Evolutionary conservation across 2,329 filamentous ascomycete genomes (phyloP), one percentile per base, ranked within the genome.

Genomic region (Plectosphaerella plurivora): DNA sequence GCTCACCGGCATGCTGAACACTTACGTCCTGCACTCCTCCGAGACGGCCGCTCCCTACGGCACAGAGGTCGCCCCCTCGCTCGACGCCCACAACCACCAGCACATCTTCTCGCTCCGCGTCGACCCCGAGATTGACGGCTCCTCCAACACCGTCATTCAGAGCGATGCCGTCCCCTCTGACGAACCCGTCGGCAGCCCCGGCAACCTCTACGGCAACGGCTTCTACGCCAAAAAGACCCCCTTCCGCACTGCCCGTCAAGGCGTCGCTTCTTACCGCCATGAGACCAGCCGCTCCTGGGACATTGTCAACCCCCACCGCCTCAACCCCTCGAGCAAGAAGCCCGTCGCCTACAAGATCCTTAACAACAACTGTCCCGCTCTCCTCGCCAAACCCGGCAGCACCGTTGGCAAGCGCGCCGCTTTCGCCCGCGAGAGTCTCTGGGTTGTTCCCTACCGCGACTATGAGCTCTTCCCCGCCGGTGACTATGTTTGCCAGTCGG

Each of bases 21-120:
- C 67, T 14, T 70, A 68, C 59, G 68, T 63, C 59, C 57, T 89
- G 24, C 81, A 89, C 74, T 81, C 82, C 58, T 82, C 76, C 59
- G 84, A 81, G 37, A 74, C 70, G 10, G 64, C 63, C 14, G 76
- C 45, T 59, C 63, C 64, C 4, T 79, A 72, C 59, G 76, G 76
- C 14, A 82, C 75, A 50, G 73, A 79, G 7, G 78, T 83, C 4
- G 69, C 70, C 3, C 71, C 73, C 1, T 77, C 78, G 1, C 74
- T 78, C 1, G 67, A 81, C 9, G 80, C 79, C 0, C 76, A 77
- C 47, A 79, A 82, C 61, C 88, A 91, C 62, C 88, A 92, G 63
- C 88, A 91, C 67, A 87, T 91, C 65, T 90, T 92, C 70, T 84
- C 79, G 4, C 73, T 86, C 5, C 78, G 83, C 9, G 72, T 86